phyloP scores from a whole-genome alignment of 495 filamentous ascomycete genomes.

The Gamarada debralockiae region DNA sequence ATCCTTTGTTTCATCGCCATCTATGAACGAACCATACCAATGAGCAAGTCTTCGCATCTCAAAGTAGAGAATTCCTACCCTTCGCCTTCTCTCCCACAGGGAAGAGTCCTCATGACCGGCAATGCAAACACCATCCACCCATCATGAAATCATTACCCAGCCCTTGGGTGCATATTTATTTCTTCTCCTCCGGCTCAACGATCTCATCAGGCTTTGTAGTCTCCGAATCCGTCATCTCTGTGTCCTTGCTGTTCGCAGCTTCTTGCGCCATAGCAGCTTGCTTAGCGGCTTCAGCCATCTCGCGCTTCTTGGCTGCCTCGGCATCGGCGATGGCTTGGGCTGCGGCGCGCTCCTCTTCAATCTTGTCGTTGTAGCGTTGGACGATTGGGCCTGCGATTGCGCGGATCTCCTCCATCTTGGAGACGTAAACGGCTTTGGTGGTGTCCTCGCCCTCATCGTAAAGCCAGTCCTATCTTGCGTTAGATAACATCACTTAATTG shows the following conservation, averaged over 20 bases:
- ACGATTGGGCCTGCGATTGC: conserved; percentile 86
- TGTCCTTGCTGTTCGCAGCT: conserved; percentile 38
- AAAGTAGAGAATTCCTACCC: neutral
- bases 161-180: neutral
- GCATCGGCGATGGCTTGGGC: conserved; percentile 74
- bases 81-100: neutral
- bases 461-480: conserved; percentile 76
- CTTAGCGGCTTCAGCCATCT: conserved; percentile 60
- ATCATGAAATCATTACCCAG: conserved; percentile 1
- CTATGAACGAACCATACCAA: conserved; percentile 2
- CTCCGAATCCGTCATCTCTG: conserved; percentile 56
- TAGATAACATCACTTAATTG: neutral
- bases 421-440: conserved; percentile 86
- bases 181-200: conserved; percentile 31
- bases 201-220: conserved; percentile 39
- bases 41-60: neutral
- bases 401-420: conserved; percentile 95
- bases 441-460: conserved; percentile 97
- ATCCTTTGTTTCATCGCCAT: conserved; percentile 10
- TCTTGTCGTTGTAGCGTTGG: conserved; percentile 92
- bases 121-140: neutral
- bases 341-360: conserved; percentile 82
- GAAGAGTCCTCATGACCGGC: neutral
- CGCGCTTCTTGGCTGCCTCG: conserved; percentile 74
- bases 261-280: conserved; percentile 44